Base-by-base conservation (phyloP, 306 rosid genomes). In the Neltuma alba region DNA sequence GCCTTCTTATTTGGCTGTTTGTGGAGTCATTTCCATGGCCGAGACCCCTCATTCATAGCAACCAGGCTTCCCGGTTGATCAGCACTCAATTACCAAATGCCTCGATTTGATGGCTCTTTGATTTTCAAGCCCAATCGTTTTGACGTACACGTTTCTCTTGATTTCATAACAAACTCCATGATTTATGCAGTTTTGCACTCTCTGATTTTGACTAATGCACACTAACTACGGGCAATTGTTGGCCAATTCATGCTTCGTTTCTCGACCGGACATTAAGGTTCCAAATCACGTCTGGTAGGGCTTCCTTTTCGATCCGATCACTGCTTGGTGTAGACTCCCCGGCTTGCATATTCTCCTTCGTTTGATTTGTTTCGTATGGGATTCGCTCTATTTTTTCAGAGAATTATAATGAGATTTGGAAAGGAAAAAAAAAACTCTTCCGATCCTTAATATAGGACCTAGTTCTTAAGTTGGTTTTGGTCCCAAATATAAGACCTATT, bases 251-350 rank as follows among this genome's bases (percentile, higher is more conserved):
- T 33, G 52, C 83, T 71, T 76, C 44, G 73, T 40, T 18, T 36
- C 16, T 47, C 34, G 48, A 76, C 38, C 45, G 21, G 63, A 23
- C 81, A 42, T 72, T 79, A 65, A 30, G 23, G 42, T 74, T 79
- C 85, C 89, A 74, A 87, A 84, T 89, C 87, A 82, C 4, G 37
- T 80, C 50, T 34, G 93, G 82, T 91, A 77, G 80, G 79, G 55
- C 62, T 28, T 89, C 87, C 9, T 81, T 80, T 62, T 86, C 90
- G 66, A 58, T 57, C 20, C 8, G 1, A 8, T 28, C 80, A 78
- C 75, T 48, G 23, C 12, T 61, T 58, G 7, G 21, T 31, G 52
- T 31, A 52, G 84, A 75, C 83, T 42, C 15, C 30, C 87, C 79
- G 84, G 67, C 87, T 79, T 38, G 2, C 4, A 3, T 33, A 61